These are phyloP conservation scores for Acanthamoeba pearcei DNA, from an alignment of 208 protist genomes.

Conservation along the genomic window DNA sequence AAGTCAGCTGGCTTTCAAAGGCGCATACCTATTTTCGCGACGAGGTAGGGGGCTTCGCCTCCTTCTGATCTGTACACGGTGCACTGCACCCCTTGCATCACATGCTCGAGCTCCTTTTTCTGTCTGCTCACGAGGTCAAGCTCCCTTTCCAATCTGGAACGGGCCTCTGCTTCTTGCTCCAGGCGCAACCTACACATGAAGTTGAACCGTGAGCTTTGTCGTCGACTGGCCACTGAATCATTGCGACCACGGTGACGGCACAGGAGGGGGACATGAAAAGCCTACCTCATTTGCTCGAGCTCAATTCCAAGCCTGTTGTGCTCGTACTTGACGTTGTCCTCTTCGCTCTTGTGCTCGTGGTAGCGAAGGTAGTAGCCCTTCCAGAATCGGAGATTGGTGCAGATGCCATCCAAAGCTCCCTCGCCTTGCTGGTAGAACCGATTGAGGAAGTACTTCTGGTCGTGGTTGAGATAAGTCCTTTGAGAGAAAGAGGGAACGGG, in stretches of 20 bases:
- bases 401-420: constrained; percentile 12
- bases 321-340: constrained; percentile 71
- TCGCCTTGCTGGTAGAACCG: neutral
- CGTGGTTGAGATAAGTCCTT: constrained; percentile 71
- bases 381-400: constrained; percentile 50
- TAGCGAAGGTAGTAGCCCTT: constrained; percentile 76
- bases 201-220: neutral
- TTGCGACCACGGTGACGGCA: too few species aligned
- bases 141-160: constrained; percentile 32
- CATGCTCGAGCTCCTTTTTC: constrained; percentile 66
- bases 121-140: constrained; percentile 20
- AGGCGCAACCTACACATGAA: neutral
- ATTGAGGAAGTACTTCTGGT: constrained; percentile 65
- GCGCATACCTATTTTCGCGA: constrained; percentile 38
- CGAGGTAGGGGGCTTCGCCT: constrained; percentile 71
- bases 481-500: neutral
- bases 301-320: neutral
- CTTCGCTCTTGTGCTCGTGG: constrained; percentile 56
- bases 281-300: constrained; percentile 4
- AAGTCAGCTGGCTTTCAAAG: neutral
- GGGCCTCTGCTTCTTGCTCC: constrained; percentile 20
- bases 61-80: constrained; percentile 75
- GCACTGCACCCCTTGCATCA: constrained; percentile 74
- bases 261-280: neutral
- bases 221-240: too few species aligned